Percentiles rank a stretch among this genome's conserved stretches.
Evolutionary conservation across 345 rosid species (phyloP).

Genomic region (Lepidium africanum): DNA sequence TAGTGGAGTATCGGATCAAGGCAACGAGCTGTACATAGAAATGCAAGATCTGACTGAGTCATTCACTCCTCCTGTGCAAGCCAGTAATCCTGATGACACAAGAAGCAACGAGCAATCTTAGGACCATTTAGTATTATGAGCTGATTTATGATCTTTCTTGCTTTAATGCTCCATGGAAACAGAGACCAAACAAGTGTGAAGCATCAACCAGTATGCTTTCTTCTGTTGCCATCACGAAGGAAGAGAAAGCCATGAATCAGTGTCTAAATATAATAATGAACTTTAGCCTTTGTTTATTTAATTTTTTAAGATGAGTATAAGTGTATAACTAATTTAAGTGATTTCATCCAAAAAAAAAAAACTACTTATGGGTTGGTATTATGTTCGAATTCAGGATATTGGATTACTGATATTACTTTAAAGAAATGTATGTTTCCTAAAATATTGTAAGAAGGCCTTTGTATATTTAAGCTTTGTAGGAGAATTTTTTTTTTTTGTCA

Average conservation of each 20-base stretch:
- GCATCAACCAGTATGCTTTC: neutral
- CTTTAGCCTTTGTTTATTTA: too few relatives aligned
- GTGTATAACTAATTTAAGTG: too few relatives aligned
- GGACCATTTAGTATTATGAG: neutral
- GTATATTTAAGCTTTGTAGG: too few relatives aligned
- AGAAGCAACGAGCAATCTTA: slow-evolving; percentile 1
- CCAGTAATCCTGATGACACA: neutral
- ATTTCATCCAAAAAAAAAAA: too few relatives aligned
- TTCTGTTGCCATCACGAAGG: neutral
- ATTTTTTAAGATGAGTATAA: too few relatives aligned
- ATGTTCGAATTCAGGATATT: too few relatives aligned
- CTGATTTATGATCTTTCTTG: neutral
- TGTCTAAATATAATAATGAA: neutral
- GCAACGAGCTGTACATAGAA: slow-evolving; percentile 1
- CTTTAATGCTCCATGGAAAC: neutral
- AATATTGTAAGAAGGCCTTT: too few relatives aligned
- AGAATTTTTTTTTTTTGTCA: too few relatives aligned
- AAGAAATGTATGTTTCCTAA: too few relatives aligned
- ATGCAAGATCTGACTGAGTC: slow-evolving; percentile 11
- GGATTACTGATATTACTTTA: too few relatives aligned
- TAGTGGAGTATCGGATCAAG: neutral
- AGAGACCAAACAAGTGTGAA: slow-evolving; percentile 9
- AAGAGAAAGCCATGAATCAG: neutral
- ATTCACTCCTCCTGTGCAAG: neutral
- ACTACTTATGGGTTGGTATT: too few relatives aligned